Percentiles rank a stretch among this genome's conserved stretches.
These are phyloP conservation scores for Daldinia concentrica DNA, from an alignment of 495 filamentous ascomycete species.

Conservation along the genomic window DNA sequence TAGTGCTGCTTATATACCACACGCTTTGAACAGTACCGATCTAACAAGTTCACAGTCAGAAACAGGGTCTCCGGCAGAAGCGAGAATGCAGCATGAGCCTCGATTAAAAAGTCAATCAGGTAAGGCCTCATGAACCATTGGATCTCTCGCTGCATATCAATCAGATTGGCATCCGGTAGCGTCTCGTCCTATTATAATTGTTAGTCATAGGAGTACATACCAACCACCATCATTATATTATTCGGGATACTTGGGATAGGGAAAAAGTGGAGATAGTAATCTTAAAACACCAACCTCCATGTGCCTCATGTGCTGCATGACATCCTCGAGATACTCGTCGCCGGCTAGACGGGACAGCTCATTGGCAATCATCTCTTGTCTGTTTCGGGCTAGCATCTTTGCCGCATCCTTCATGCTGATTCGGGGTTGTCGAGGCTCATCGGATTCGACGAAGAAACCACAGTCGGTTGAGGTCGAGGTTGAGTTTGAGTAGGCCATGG, in stretches of 20 bases:
- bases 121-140: slow-evolving; percentile 99
- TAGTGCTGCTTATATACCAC: slow-evolving; percentile 99
- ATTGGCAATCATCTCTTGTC: slow-evolving; percentile 84
- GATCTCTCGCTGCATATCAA: slow-evolving; percentile 98
- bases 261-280: slow-evolving; percentile 7
- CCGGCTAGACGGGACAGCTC: slow-evolving; percentile 82
- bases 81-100: slow-evolving; percentile 94
- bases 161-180: slow-evolving; percentile 92
- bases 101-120: slow-evolving; percentile 96
- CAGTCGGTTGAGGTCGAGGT: slow-evolving; percentile 61
- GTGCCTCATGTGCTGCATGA: slow-evolving; percentile 89
- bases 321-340: slow-evolving; percentile 92
- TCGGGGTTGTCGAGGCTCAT: slow-evolving; percentile 61
- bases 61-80: slow-evolving; percentile 94
- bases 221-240: slow-evolving; percentile 5
- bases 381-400: slow-evolving; percentile 76
- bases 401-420: slow-evolving; percentile 74
- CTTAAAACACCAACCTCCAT: slow-evolving; percentile 78
- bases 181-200: slow-evolving; percentile 73
- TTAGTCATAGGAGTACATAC: background rate
- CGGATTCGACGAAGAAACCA: slow-evolving; percentile 88
- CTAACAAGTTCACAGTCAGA: slow-evolving; percentile 94
- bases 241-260: background rate
- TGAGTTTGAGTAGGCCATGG: slow-evolving; percentile 76
- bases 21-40: slow-evolving; percentile 95